Evolutionary conservation across 768 basidiomycete species (phyloP), one percentile per base, ranked within the genome.

Genomic region (Trametes cubensis): DNA sequence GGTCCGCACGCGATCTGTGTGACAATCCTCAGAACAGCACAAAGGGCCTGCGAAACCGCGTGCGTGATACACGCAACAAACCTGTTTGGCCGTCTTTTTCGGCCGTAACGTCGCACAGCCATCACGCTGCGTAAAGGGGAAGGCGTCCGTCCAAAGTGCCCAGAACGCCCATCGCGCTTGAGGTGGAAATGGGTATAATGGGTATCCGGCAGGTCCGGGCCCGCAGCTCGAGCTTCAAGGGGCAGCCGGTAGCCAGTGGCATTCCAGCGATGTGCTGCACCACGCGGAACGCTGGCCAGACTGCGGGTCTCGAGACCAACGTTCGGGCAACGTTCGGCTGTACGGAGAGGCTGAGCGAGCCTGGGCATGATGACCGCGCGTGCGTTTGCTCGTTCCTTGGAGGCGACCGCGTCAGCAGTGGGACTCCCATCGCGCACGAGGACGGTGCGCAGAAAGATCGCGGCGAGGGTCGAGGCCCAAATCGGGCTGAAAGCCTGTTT

Each of bases 301-400:
- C 48, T 11, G 47, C 47, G 48, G 47, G 55, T 58, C 57, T 49
- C 57, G 48, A 50, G 57, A 30, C 57, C 47, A 13, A 13, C 15
- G 15, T 30, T 49, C 39, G 57, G 48, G 57, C 28, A 46, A 41
- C 39, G 48, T 14, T 28, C 57, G 48, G 57, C 15, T 17, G 41
- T 15, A 42, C 53, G 13, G 34, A 21, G 3, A 52, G n/a, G 10
- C 34, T 34, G 34, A 6, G 10, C 5, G 34, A 34, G 34, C 34
- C 34, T 34, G 34, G 51, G 20, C 30, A 28, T 40, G 10, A 18
- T 40, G 51, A 38, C 30, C 30, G 41, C 20, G 10, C 51, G 20
- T 28, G 41, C 11, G 21, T 15, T 21, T 25, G 21, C 34, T 23
- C 48, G 21, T 15, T 49, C 48, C 20, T 44, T 21, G 42, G 42